Evolutionary conservation across 192 early-diverging fungal genomes (phyloP), one percentile per base, ranked within the genome.

Genomic region (Coemansia sp.): DNA sequence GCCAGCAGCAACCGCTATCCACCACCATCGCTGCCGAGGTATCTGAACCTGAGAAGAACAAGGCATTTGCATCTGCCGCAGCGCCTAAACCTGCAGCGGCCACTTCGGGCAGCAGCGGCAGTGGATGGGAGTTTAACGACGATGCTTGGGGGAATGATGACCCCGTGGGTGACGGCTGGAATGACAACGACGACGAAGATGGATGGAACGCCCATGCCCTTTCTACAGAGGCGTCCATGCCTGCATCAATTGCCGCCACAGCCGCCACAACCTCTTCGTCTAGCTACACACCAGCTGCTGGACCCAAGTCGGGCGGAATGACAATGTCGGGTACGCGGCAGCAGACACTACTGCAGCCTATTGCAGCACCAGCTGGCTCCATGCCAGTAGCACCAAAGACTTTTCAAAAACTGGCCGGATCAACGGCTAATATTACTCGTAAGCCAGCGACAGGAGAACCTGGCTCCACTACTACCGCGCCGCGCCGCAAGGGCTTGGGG

Each of bases 41-140:
- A 30, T 11, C 52, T 4, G 52, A 10, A 11, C 23, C 52, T 14
- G 26, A 28, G 23, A 53, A 53, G 13, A 53, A 26, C 26, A 53
- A 53, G 49, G 23, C 3, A 11, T 10, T 2, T 11, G 52, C 10
- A 8, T 53, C 52, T 1, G 11, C 52, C 26, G 30, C n/a, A 30
- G 32, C 10, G 23, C 4, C 52, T 23, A 53, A 30, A 14, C 52
- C 52, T 14, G 52, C 26, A 4, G 33, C 65, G 26, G 19, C 4
- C 49, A 30, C 38, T 17, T 8, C 9, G 7, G 6, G 11, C 16
- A 14, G 4, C 23, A 19, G 33, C 53, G 26, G 52, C 26, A 38
- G 62, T n/a, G 68, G 75, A 23, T 77, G 79, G 74, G 70, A 67
- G 28, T 82, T 77, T 33, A 68, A 82, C 38, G 80, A 77, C 28